Evolutionary conservation across 1,284 basidiomycete species (phyloP), one percentile per base, ranked within the genome.

Genomic region (Abortiporus biennis): DNA sequence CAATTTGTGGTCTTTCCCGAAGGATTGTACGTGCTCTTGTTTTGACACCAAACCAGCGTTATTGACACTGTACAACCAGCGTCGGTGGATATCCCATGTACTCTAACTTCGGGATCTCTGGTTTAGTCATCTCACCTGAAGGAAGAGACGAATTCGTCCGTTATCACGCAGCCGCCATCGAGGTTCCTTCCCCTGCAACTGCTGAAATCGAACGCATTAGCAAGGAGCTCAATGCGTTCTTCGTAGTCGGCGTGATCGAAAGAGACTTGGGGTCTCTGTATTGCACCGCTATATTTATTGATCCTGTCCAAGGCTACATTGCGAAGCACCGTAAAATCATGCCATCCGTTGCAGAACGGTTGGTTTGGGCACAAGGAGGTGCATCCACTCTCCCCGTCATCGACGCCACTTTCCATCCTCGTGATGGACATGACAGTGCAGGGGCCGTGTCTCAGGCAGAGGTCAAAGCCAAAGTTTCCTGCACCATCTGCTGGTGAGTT

Each of bases 1-100:
- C 71, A 80, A 51, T 56, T 87, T 2, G 78, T 72, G 20, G 78
- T 86, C 12, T 82, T 88, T 53, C 85, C 84, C 2, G 84, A 88
- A 57, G 85, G 80, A 15, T 85, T 83, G 69, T 83, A 61, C 55
- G 76, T 51, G 25, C 16, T 43, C 36, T 40, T 46, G 37, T 48
- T 37, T 44, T 21, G 38, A 40, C 32, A 13, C n/a, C n/a, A n/a
- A n/a, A n/a, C n/a, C n/a, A n/a, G n/a, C n/a, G 29, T 15, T 31
- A 36, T 31, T n/a, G n/a, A n/a, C n/a, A n/a, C n/a, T n/a, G n/a
- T n/a, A n/a, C 16, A 31, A 39, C n/a, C 34, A 82, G 78, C 57
- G 73, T 80, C 36, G 79, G 79, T 24, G 80, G 80, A 4, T 85
- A 85, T 52, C 80, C 81, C 5, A 80, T 80, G 51, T 68, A 71